Percentiles rank a stretch among this genome's conserved stretches.
Evolutionary conservation across 2,329 filamentous ascomycete species (phyloP).

Genomic region (Cladosporium sp.): DNA sequence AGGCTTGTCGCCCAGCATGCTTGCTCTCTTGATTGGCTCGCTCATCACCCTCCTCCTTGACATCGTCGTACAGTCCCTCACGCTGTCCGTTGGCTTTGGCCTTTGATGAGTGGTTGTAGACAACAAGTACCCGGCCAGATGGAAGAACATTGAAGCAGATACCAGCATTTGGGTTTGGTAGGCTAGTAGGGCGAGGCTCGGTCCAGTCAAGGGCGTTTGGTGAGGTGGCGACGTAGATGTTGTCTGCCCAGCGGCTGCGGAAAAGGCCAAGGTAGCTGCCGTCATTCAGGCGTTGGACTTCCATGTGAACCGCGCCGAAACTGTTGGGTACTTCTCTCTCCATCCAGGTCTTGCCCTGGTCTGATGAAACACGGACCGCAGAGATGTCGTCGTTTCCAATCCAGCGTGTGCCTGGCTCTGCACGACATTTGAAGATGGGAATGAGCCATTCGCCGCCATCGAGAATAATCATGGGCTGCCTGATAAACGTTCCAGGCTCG

Average conservation of each 20-base stretch:
- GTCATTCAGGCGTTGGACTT: slow-evolving; percentile 13
- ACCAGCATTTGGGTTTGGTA: slow-evolving; percentile 17
- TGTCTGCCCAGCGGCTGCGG: slow-evolving; percentile 10
- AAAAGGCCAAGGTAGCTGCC: slow-evolving; percentile 7
- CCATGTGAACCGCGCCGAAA: slow-evolving; percentile 19
- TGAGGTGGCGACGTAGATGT: slow-evolving; percentile 14
- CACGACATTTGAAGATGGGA: slow-evolving; percentile 18
- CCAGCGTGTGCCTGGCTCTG: slow-evolving; percentile 16
- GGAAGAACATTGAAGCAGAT: slow-evolving; percentile 17
- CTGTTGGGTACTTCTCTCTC: slow-evolving; percentile 17
- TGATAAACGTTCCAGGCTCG: slow-evolving; percentile 17
- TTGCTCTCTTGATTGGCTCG: slow-evolving; percentile 16
- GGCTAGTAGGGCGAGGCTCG: slow-evolving; percentile 9
- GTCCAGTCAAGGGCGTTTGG: slow-evolving; percentile 16
- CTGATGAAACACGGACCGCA: slow-evolving; percentile 13
- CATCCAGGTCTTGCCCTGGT: slow-evolving; percentile 17
- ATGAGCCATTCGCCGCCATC: slow-evolving; percentile 16
- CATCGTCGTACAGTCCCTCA: slow-evolving; percentile 18
- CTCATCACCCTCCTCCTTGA: slow-evolving; percentile 15
- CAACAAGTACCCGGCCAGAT: slow-evolving; percentile 6
- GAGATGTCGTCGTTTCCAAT: slow-evolving; percentile 20
- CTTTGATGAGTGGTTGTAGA: slow-evolving; percentile 6
- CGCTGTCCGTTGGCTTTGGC: slow-evolving; percentile 2
- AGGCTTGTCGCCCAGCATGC: slow-evolving; percentile 17
- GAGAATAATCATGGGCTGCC: slow-evolving; percentile 16